These are phyloP conservation scores for Hymenoscyphus occultus DNA, from an alignment of 2,329 filamentous ascomycete genomes.

Conservation along the genomic window DNA sequence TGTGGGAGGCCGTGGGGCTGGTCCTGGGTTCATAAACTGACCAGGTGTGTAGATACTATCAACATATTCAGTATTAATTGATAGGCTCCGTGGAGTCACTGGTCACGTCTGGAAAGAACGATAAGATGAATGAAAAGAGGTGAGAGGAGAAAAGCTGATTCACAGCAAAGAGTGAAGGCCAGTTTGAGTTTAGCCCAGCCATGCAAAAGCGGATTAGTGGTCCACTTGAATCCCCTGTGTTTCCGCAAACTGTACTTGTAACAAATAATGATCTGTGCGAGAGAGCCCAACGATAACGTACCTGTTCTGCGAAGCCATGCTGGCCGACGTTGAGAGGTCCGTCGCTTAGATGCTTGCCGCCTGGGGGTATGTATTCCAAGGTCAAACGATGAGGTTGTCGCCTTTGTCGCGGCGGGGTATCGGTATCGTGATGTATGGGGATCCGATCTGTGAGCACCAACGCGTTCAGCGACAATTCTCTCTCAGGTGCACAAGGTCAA, in stretches of 20 bases:
- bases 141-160: slow-evolving; percentile 10
- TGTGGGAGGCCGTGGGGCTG: slow-evolving; percentile 83
- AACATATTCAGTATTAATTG: neutral
- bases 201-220: slow-evolving; percentile 11
- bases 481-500: neutral
- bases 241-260: slow-evolving; percentile 23
- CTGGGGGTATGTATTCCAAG: slow-evolving; percentile 14
- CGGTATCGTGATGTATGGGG: neutral
- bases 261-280: slow-evolving; percentile 26
- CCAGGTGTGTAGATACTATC: slow-evolving; percentile 55
- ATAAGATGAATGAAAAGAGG: slow-evolving; percentile 6
- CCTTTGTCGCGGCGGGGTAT: neutral
- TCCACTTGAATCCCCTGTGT: slow-evolving; percentile 25
- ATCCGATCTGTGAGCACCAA: neutral
- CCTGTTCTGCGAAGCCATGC: slow-evolving; percentile 37
- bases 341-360: slow-evolving; percentile 14
- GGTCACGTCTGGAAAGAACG: neutral
- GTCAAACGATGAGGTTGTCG: slow-evolving; percentile 17
- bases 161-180: slow-evolving; percentile 7
- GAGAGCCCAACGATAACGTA: slow-evolving; percentile 23
- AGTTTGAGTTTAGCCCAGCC: slow-evolving; percentile 18
- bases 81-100: neutral
- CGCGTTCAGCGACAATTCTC: neutral
- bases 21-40: slow-evolving; percentile 95
- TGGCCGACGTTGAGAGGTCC: slow-evolving; percentile 20